These are phyloP conservation scores for Phaseolus lunatus DNA, from an alignment of 306 rosid genomes.

Conservation along the genomic window DNA sequence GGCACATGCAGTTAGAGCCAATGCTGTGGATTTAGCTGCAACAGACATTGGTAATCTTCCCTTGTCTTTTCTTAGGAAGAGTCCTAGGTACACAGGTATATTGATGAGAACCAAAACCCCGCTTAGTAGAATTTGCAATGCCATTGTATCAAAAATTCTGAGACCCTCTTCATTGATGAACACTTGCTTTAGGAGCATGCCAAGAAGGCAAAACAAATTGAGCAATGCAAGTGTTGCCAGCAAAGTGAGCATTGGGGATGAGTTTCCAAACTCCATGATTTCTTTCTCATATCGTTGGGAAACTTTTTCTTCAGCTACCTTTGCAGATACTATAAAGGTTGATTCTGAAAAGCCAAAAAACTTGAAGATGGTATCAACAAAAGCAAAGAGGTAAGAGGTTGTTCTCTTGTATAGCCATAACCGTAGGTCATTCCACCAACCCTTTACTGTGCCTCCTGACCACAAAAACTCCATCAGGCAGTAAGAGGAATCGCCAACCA, in stretches of 20 bases:
- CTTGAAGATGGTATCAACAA: constrained; percentile 36
- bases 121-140: constrained; percentile 59
- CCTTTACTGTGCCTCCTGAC: constrained; percentile 67
- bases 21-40: constrained; percentile 41
- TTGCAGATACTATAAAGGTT: constrained; percentile 59
- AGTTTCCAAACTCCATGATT: constrained; percentile 68
- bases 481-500: constrained; percentile 45
- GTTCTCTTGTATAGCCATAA: constrained; percentile 80
- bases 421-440: constrained; percentile 78
- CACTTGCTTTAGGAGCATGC: constrained; percentile 49
- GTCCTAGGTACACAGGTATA: constrained; percentile 66
- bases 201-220: constrained; percentile 63
- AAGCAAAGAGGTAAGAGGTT: constrained; percentile 59
- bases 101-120: constrained; percentile 64
- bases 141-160: constrained; percentile 45
- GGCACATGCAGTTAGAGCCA: constrained; percentile 37
- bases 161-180: constrained; percentile 36
- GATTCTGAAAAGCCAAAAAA: constrained; percentile 49
- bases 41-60: constrained; percentile 62
- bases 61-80: constrained; percentile 67
- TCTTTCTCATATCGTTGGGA: constrained; percentile 61
- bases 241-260: constrained; percentile 64
- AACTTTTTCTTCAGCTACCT: constrained; percentile 64
- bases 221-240: constrained; percentile 64
- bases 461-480: constrained; percentile 64